These are phyloP conservation scores for Dalechampia spathulata DNA, from an alignment of 441 rosid genomes.

Conservation along the genomic window DNA sequence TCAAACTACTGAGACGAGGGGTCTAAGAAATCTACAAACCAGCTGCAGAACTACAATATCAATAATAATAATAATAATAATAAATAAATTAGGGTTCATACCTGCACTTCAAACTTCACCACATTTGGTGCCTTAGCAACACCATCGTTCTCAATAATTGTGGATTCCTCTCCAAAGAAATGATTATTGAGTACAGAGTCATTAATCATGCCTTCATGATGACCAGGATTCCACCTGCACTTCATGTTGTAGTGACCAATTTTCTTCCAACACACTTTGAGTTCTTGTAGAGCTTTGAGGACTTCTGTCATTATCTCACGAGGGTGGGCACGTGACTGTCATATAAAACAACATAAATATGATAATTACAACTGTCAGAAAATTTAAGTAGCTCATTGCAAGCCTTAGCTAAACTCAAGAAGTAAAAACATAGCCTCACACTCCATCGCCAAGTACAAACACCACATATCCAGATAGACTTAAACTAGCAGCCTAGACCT, in stretches of 20 bases:
- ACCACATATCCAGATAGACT: too few relatives aligned
- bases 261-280: slow-evolving; percentile 94
- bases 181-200: slow-evolving; percentile 38
- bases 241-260: slow-evolving; percentile 97
- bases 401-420: background rate
- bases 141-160: slow-evolving; percentile 60
- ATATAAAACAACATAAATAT: slow-evolving; percentile 15
- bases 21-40: too few relatives aligned
- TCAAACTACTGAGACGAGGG: too few relatives aligned
- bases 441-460: too few relatives aligned
- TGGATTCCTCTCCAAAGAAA: slow-evolving; percentile 65
- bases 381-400: background rate
- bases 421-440: slow-evolving; percentile 3
- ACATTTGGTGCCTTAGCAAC: slow-evolving; percentile 44
- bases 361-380: background rate
- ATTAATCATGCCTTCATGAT: slow-evolving; percentile 54
- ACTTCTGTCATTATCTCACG: slow-evolving; percentile 96
- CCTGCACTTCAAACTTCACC: slow-evolving; percentile 95
- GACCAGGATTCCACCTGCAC: slow-evolving; percentile 83
- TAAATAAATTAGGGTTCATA: slow-evolving; percentile 15
- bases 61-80: background rate
- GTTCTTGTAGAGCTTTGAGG: slow-evolving; percentile 79
- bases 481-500: too few relatives aligned
- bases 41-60: too few relatives aligned
- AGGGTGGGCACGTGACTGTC: slow-evolving; percentile 89